Conservation (phyloP, 2,329 filamentous ascomycete genomes). For the Phoma sp. region DNA sequence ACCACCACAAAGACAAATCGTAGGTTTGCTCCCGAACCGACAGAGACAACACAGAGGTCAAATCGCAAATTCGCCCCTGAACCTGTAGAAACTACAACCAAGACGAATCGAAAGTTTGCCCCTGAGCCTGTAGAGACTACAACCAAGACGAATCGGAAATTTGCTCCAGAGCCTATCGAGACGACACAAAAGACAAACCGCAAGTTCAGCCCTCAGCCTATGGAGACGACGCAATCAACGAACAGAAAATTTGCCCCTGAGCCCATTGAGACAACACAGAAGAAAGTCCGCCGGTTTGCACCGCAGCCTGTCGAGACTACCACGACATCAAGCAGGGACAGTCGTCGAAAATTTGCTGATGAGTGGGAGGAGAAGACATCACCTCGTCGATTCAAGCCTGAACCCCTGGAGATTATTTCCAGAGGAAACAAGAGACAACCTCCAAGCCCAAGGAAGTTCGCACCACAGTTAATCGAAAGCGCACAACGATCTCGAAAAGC, state of each 20-base stretch:
- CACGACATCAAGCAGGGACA: constrained; percentile 27
- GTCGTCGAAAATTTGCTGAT: constrained; percentile 35
- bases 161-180: constrained; percentile 26
- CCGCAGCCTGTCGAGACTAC: constrained; percentile 39
- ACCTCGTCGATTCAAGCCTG: constrained; percentile 35
- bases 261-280: constrained; percentile 31
- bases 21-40: constrained; percentile 38
- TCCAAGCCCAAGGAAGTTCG: constrained; percentile 61
- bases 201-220: constrained; percentile 49
- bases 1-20: constrained; percentile 62
- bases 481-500: constrained; percentile 72
- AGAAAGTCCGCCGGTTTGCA: constrained; percentile 51
- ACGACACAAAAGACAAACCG: constrained; percentile 26
- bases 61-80: constrained; percentile 48
- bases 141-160: constrained; percentile 57
- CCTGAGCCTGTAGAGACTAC: constrained; percentile 73
- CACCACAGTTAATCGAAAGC: constrained; percentile 82
- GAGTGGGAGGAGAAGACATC: constrained; percentile 34
- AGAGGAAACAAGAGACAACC: constrained; percentile 31
- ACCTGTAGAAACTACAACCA: constrained; percentile 41
- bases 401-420: constrained; percentile 37
- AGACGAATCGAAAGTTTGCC: constrained; percentile 37
- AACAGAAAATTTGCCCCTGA: constrained; percentile 38
- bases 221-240: constrained; percentile 41
- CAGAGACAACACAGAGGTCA: constrained; percentile 36